These are phyloP conservation scores for Daedaleopsis nitida DNA, from an alignment of 768 basidiomycete species.

Conservation along the genomic window DNA sequence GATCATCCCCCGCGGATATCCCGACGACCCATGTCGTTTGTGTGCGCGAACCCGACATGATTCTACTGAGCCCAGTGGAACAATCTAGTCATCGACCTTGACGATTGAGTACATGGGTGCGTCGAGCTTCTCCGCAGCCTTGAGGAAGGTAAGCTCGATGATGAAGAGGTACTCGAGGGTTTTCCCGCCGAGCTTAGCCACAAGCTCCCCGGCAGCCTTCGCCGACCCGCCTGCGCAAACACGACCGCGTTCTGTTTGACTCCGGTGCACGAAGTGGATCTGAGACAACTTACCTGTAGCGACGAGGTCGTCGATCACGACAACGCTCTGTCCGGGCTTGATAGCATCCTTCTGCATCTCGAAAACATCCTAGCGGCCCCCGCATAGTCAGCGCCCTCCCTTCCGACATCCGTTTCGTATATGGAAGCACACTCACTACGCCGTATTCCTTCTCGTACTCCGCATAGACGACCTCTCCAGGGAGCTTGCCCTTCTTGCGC, in stretches of 20 bases:
- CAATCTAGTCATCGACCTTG: conserved; percentile 61
- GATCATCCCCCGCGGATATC: not conserved
- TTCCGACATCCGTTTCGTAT: not conserved
- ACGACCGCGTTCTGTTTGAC: not conserved
- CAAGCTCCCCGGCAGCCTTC: conserved; percentile 87
- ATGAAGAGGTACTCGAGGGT: conserved; percentile 94
- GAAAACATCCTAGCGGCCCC: conserved; percentile 71
- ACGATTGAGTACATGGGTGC: conserved; percentile 90
- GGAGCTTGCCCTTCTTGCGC: conserved; percentile 93
- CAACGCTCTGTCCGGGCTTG: conserved; percentile 75
- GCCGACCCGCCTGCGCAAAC: conserved; percentile 82
- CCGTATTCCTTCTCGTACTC: conserved; percentile 95
- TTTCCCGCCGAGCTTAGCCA: conserved; percentile 79
- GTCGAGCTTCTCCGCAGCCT: conserved; percentile 75
- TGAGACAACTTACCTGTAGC: conserved; percentile 76
- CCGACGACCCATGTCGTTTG: not conserved
- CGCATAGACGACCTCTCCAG: conserved; percentile 74
- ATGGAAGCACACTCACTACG: conserved; percentile 45
- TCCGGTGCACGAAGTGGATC: not conserved
- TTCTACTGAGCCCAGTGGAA: too few relatives aligned
- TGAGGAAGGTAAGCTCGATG: conserved; percentile 77
- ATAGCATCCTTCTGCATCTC: conserved; percentile 94
- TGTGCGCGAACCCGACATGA: not conserved
- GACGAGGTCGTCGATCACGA: conserved; percentile 93
- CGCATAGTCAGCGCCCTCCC: not conserved